A percentile compares a stretch with the other conserved stretches of the same genome.
Conservation (phyloP, 164 flowering plant genomes). For the Magnolia officinalis region DNA sequence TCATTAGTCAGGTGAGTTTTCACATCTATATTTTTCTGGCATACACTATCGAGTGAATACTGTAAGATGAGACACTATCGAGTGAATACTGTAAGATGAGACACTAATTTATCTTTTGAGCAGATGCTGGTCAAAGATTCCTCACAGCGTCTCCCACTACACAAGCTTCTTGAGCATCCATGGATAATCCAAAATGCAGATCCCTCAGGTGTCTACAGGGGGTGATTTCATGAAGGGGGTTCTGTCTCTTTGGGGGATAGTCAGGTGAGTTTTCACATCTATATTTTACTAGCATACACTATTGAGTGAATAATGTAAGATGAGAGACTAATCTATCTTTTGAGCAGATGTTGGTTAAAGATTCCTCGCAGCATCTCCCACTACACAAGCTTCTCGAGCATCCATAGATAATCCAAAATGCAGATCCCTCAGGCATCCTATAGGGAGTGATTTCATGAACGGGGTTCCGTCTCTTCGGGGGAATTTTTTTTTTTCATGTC, state of each 20-base stretch:
- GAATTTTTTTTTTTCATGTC: neutral
- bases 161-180: slow-evolving; percentile 95
- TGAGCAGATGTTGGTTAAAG: slow-evolving; percentile 86
- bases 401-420: slow-evolving; percentile 94
- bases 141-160: slow-evolving; percentile 72
- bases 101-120: neutral
- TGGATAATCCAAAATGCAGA: slow-evolving; percentile 98
- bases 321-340: neutral
- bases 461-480: neutral
- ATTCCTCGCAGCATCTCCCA: slow-evolving; percentile 73
- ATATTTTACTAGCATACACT: neutral
- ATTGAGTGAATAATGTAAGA: neutral
- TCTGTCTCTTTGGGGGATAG: slow-evolving; percentile 12
- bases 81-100: neutral
- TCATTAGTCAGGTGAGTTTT: slow-evolving; percentile 71
- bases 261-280: slow-evolving; percentile 45
- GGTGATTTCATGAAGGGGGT: slow-evolving; percentile 2
- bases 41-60: neutral
- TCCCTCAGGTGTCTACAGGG: slow-evolving; percentile 77
- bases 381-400: slow-evolving; percentile 93
- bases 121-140: slow-evolving; percentile 96
- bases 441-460: slow-evolving; percentile 20
- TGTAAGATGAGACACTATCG: neutral
- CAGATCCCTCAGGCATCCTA: slow-evolving; percentile 90
- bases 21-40: neutral